phyloP scores from a whole-genome alignment of 208 protist species.

The Vickermania ingenoplastis region DNA sequence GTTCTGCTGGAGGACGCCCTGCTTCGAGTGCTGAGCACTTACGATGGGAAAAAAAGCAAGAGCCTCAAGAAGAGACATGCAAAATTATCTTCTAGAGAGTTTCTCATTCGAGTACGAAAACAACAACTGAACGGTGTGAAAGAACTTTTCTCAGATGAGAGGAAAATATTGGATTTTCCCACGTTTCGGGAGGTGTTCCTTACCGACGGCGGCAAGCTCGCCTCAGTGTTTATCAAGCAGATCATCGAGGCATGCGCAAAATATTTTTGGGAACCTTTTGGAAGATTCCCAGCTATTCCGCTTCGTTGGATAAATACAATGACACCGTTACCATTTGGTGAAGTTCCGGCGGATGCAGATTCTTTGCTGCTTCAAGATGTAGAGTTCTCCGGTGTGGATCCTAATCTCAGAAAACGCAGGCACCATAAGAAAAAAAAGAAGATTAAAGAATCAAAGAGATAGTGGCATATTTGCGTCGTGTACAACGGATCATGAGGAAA shows the following conservation, averaged over 20 bases:
- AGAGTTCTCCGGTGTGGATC: conserved; percentile 19
- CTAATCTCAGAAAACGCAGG: conserved; percentile 5
- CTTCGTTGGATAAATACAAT: conserved; percentile 20
- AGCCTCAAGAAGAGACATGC: neutral
- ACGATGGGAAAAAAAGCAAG: neutral
- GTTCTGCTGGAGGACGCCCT: neutral
- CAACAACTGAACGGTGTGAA: neutral
- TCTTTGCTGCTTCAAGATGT: conserved; percentile 31
- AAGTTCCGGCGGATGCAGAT: conserved; percentile 29
- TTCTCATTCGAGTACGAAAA: neutral
- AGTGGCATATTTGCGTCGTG: no score
- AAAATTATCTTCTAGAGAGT: neutral
- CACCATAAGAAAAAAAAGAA: conserved; percentile 5
- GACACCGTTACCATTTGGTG: conserved; percentile 19
- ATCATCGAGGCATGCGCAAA: conserved; percentile 31
- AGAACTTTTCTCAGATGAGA: neutral
- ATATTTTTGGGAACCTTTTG: conserved; percentile 30
- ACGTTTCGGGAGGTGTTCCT: conserved; percentile 24
- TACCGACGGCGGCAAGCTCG: conserved; percentile 11
- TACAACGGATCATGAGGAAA: no score
- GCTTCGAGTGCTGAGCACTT: neutral
- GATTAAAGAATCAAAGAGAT: neutral
- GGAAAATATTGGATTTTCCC: conserved; percentile 10
- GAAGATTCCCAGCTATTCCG: conserved; percentile 28
- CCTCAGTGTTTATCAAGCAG: conserved; percentile 29